These are phyloP conservation scores for Solanum ossicruentum DNA, from an alignment of 257 asterid genomes.

Conservation along the genomic window DNA sequence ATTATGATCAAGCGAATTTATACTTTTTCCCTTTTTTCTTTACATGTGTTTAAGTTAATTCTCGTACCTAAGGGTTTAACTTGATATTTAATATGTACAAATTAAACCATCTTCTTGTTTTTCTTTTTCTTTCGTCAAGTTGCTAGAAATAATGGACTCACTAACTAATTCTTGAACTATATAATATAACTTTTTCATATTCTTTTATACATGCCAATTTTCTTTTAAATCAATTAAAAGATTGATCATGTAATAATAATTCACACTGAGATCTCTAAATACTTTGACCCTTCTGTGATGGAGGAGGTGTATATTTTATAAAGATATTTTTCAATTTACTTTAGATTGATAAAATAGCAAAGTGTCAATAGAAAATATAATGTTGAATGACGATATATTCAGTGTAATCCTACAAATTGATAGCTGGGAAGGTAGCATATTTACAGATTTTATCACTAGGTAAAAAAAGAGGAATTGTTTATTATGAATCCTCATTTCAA, in stretches of 20 bases:
- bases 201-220: not conserved
- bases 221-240: not conserved
- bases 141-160: not conserved
- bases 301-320: not conserved
- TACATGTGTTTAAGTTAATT: not conserved
- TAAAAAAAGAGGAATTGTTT: no score
- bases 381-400: not conserved
- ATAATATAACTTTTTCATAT: not conserved
- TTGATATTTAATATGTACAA: not conserved
- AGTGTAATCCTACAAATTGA: no score
- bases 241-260: not conserved
- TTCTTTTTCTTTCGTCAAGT: not conserved
- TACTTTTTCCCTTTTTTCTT: not conserved
- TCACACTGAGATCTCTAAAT: not conserved
- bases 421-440: no score
- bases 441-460: no score
- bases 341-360: not conserved
- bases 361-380: not conserved
- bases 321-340: not conserved
- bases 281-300: not conserved
- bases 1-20: not conserved
- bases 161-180: no score
- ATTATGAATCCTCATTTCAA: no score
- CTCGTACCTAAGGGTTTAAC: not conserved
- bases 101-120: not conserved